Base-by-base conservation (phyloP, 2,329 filamentous ascomycete genomes). In the Pseudogymnoascus verrucosus region DNA sequence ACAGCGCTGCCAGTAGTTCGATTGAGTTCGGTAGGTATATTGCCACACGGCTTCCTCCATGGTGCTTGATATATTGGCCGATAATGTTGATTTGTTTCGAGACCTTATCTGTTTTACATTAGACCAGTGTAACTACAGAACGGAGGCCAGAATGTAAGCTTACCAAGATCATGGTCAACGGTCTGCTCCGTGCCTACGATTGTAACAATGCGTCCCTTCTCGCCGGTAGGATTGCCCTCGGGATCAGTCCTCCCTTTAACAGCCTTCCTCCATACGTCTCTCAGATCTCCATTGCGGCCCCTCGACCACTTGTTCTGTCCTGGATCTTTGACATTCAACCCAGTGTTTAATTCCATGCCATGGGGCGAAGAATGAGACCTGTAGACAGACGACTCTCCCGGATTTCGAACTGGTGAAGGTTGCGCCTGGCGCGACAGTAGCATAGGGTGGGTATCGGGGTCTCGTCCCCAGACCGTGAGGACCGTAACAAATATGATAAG, bases 21-120 rank as follows among this genome's bases (percentile, higher is more conserved):
- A 96, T 82, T 57, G 92, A 96, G 80, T 99, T 97, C 47, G 93
- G 91, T 64, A 98, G 82, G 75, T 96, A 96, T 67, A 98, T 84
- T 66, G 92, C 95, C 34, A 98, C 90, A 60, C 86, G 88, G 73
- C 86, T 89, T 39, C 85, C 86, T 63, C 87, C 85, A 67, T 89
- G 84, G 69, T 89, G 84, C 64, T 90, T 80, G 68, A 91, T 82
- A 71, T 93, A 85, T 70, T 85, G 84, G 67, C 95, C 95, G 71
- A 98, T 86, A 28, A 95, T 82, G 75, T 90, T 93, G 75, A 98
- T 96, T 74, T 96, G 89, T 68, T 88, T 87, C 6, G 89, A 93
- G 60, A 97, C 77, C 66, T 91, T 87, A 63, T 87, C 86, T 82
- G 77, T 66, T 63, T 70, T 19, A 36, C 67, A 71, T 72, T 66